Conservation (phyloP, 495 filamentous ascomycete genomes). For the Neurospora sublineolata region DNA sequence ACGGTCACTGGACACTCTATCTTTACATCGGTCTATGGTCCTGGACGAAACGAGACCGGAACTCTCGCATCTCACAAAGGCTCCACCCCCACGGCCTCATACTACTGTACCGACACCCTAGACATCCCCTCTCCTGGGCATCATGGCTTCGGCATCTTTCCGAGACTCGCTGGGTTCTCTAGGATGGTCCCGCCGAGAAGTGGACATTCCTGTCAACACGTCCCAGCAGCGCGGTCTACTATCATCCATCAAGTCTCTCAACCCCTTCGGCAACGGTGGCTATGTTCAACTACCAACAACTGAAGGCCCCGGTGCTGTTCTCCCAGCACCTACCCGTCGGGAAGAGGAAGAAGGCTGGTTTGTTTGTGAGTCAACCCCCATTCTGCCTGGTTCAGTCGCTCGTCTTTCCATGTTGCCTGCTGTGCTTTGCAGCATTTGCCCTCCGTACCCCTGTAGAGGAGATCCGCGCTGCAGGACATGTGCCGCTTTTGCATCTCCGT, state of each 20-base stretch:
- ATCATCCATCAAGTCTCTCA: constrained; percentile 70
- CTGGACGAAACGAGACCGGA: neutral
- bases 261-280: constrained; percentile 79
- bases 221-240: constrained; percentile 60
- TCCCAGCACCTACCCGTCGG: constrained; percentile 72
- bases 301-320: constrained; percentile 71
- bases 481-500: constrained; percentile 25
- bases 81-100: neutral
- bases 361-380: constrained; percentile 64
- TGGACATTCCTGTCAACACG: constrained; percentile 69
- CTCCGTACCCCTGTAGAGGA: constrained; percentile 14
- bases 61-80: neutral
- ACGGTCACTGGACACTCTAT: constrained; percentile 14
- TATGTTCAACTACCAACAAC: constrained; percentile 86
- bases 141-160: constrained; percentile 85
- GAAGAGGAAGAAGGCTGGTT: constrained; percentile 96
- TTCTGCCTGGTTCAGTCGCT: constrained; percentile 4
- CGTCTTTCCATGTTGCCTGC: constrained; percentile 4
- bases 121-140: constrained; percentile 5
- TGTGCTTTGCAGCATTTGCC: constrained; percentile 22
- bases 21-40: neutral
- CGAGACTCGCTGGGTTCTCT: constrained; percentile 88
- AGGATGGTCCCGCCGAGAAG: constrained; percentile 84
- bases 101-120: neutral
- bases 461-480: constrained; percentile 23